phyloP scores from a whole-genome alignment of 2,329 filamentous ascomycete genomes.

The Mollisia scopiformis region DNA sequence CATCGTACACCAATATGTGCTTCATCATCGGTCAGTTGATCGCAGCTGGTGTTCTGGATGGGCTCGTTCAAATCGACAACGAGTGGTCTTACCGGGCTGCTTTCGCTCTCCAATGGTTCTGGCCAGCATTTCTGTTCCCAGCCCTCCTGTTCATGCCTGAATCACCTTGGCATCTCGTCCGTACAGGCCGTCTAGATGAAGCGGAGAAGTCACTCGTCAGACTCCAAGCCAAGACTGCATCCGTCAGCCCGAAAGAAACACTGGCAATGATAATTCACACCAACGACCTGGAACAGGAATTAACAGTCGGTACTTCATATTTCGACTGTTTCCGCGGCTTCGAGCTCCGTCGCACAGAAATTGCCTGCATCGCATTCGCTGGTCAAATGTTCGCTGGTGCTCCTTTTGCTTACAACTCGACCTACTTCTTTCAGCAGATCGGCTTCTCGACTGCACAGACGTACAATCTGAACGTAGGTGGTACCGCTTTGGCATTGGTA shows the following conservation, averaged over 20 bases:
- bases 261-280: conserved; percentile 59
- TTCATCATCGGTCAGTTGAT: conserved; percentile 47
- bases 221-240: conserved; percentile 38
- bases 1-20: conserved; percentile 45
- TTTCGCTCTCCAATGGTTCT: conserved; percentile 49
- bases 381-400: conserved; percentile 37
- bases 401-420: conserved; percentile 64
- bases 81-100: conserved; percentile 44
- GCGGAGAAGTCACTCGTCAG: conserved; percentile 46
- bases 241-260: conserved; percentile 40
- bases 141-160: conserved; percentile 48
- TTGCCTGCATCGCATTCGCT: conserved; percentile 46
- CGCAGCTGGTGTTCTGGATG: conserved; percentile 48
- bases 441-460: conserved; percentile 50
- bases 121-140: conserved; percentile 46
- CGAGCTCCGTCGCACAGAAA: conserved; percentile 50
- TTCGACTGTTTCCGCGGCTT: conserved; percentile 49
- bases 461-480: conserved; percentile 55
- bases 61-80: conserved; percentile 42
- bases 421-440: conserved; percentile 59
- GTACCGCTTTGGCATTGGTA: conserved; percentile 48
- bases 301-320: conserved; percentile 45
- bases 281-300: conserved; percentile 52
- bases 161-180: conserved; percentile 51
- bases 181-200: conserved; percentile 44